phyloP scores from a whole-genome alignment of 2,329 filamentous ascomycete genomes.

The Didymellaceae sp. region DNA sequence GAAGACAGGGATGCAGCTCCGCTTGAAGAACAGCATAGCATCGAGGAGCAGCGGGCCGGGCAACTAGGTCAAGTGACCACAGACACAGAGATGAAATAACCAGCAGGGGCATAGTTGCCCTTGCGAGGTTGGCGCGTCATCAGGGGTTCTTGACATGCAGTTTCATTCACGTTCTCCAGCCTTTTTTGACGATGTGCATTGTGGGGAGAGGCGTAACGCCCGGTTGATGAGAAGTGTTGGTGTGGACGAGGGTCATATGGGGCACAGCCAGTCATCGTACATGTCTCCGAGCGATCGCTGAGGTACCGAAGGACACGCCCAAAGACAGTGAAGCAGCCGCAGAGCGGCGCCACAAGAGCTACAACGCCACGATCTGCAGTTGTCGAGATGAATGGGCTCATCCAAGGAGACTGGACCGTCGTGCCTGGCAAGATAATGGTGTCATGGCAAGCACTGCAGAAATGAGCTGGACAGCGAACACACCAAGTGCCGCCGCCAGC shows the following conservation, averaged over 20 bases:
- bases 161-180: slow-evolving; percentile 7
- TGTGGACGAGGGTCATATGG: slow-evolving; percentile 27
- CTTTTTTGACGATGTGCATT: slow-evolving; percentile 45
- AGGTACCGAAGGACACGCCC: slow-evolving; percentile 27
- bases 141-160: slow-evolving; percentile 18
- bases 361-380: slow-evolving; percentile 35
- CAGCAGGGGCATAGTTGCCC: slow-evolving; percentile 35
- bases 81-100: slow-evolving; percentile 37
- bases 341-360: slow-evolving; percentile 39
- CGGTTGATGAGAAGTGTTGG: slow-evolving; percentile 14
- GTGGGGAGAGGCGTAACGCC: slow-evolving; percentile 40
- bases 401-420: slow-evolving; percentile 26
- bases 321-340: slow-evolving; percentile 19
- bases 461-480: slow-evolving; percentile 24
- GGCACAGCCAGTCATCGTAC: slow-evolving; percentile 29
- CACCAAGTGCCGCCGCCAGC: slow-evolving; percentile 32
- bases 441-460: slow-evolving; percentile 33
- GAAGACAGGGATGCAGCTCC: slow-evolving; percentile 47
- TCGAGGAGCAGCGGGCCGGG: slow-evolving; percentile 50
- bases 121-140: slow-evolving; percentile 37
- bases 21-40: slow-evolving; percentile 46
- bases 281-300: slow-evolving; percentile 37
- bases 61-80: slow-evolving; percentile 47
- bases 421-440: slow-evolving; percentile 38
- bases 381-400: slow-evolving; percentile 20